Base-by-base conservation (phyloP, 2,329 filamentous ascomycete species). In the Paraconiothyrium brasiliense region DNA sequence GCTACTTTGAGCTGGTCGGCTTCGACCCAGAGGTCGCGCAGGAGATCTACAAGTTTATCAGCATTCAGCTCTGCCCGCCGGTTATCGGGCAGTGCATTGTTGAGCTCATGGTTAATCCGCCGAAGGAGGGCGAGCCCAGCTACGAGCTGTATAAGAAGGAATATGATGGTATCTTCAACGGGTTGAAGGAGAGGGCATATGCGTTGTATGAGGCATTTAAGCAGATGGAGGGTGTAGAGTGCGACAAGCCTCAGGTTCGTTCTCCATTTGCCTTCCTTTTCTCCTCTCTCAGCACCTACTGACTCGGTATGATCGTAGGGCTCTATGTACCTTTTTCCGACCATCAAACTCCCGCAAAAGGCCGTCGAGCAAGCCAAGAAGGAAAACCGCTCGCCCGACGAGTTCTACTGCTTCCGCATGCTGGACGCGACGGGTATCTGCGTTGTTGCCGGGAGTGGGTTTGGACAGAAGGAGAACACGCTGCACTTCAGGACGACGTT, bases 301-400 rank as follows among this genome's bases (percentile, higher is more conserved):
- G 30, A 66, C 55, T 9, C 11, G 41, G 27, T 30, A 6, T 30
- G 27, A 39, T 6, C 4, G 2, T 67, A 97, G 86, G 95, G 95
- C 63, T 90, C 92, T 77, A 99, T 99, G 95, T 99, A 99, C 84
- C 91, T 99, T 73, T 99, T 98, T 88, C 95, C 95, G 27, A 95
- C 92, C 71, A 97, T 99, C 81, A 88, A 84, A 37, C 84, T 99
- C 27, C 88, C 95, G 1, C 71, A 81, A 27, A 92, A 92, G 81
- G 95, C 93, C 44, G 81, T 90, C 64, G 89, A 90, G 67, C 92
- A 92, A 16, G 95, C 95, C 37, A 76, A 84, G 71, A 77, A 89
- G 64, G 92, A 93, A 78, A 89, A 88, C 71, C 91, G 91, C 74
- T 83, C 85, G 13, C 82, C 94, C 1, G 95, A 99, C 73, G 94